These are phyloP conservation scores for Pichia sp. DNA, from an alignment of 1,139 yeast genomes.

Conservation along the genomic window DNA sequence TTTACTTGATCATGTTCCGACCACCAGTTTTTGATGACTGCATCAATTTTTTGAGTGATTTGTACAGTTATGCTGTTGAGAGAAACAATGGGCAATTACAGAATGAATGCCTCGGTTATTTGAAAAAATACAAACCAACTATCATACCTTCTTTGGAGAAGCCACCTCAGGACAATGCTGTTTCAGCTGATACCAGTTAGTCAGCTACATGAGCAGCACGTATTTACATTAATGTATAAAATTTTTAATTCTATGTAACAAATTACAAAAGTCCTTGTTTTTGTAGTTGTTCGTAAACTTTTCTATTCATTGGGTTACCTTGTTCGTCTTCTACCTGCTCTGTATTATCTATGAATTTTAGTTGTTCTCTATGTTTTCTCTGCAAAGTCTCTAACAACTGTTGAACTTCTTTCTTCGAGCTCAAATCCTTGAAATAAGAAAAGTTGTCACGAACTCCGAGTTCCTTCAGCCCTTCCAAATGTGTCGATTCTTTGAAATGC, in stretches of 20 bases:
- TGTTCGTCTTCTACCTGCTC: conserved; percentile 87
- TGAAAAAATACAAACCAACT: conserved; percentile 42
- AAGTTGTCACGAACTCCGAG: conserved; percentile 55
- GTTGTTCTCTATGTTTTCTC: conserved; percentile 37
- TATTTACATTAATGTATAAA: conserved; percentile 1
- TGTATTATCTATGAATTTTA: conserved; percentile 49
- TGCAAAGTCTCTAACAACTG: conserved; percentile 50
- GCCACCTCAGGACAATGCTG: neutral
- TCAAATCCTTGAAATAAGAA: conserved; percentile 58
- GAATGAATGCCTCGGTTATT: conserved; percentile 49
- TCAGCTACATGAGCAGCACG: neutral
- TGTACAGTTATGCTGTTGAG: conserved; percentile 42
- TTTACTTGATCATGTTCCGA: conserved; percentile 80
- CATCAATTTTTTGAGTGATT: conserved; percentile 56
- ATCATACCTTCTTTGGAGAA: neutral
- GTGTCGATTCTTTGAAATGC: conserved; percentile 71
- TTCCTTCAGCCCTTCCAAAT: conserved; percentile 67
- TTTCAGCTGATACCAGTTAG: neutral
- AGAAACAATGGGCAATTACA: conserved; percentile 50
- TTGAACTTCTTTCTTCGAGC: conserved; percentile 63
- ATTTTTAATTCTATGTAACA: neutral
- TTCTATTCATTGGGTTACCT: conserved; percentile 86
- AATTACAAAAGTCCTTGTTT: conserved; percentile 56
- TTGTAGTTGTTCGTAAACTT: conserved; percentile 77
- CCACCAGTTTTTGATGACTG: conserved; percentile 77